phyloP scores from a whole-genome alignment of 2,329 filamentous ascomycete genomes.

The Tothia fuscella region DNA sequence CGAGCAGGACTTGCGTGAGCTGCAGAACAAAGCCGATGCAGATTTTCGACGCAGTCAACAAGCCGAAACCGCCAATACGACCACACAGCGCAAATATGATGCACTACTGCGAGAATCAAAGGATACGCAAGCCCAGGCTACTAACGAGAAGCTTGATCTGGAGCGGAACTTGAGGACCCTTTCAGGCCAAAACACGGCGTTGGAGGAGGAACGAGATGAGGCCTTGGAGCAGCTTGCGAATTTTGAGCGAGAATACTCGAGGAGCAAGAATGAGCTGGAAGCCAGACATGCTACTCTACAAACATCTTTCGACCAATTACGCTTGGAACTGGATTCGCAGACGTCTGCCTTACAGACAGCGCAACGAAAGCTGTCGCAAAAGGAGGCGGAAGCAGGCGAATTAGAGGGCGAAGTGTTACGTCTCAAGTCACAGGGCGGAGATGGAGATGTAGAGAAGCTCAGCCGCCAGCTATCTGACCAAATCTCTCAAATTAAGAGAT shows the following conservation, averaged over 20 bases:
- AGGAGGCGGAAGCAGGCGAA: conserved; percentile 57
- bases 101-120: conserved; percentile 41
- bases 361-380: conserved; percentile 56
- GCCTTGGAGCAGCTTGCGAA: conserved; percentile 61
- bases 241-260: conserved; percentile 52
- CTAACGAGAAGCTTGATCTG: conserved; percentile 43
- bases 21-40: conserved; percentile 68
- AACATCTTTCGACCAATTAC: conserved; percentile 46
- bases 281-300: conserved; percentile 47
- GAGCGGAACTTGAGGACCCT: conserved; percentile 43
- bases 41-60: conserved; percentile 52
- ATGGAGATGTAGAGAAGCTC: conserved; percentile 73
- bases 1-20: conserved; percentile 71
- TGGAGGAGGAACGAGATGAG: conserved; percentile 77
- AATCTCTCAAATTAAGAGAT: conserved; percentile 73
- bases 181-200: conserved; percentile 57
- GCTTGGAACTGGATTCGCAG: conserved; percentile 45
- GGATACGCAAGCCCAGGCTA: conserved; percentile 39
- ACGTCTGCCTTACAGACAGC: conserved; percentile 45
- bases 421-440: conserved; percentile 72
- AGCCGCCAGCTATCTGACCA: conserved; percentile 84
- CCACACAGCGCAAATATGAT: conserved; percentile 43
- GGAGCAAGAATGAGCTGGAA: conserved; percentile 48
- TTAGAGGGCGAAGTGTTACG: conserved; percentile 75
- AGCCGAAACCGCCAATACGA: conserved; percentile 40